Percentiles rank a stretch among this genome's conserved stretches.
Evolutionary conservation across 345 rosid genomes (phyloP).

Genomic region (Gossypium bickii): DNA sequence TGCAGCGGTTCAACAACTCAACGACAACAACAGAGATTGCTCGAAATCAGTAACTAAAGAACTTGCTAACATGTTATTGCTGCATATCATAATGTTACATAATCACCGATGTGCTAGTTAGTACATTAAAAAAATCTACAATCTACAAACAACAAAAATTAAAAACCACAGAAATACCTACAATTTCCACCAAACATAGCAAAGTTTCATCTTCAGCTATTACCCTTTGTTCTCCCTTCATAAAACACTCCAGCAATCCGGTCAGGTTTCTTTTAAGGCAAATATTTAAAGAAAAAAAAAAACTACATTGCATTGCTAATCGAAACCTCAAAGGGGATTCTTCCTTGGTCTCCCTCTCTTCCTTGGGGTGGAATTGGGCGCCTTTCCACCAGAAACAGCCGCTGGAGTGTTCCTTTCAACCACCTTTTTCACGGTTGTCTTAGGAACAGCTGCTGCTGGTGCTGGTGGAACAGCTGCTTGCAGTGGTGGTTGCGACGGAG

Average conservation of each 20-base stretch:
- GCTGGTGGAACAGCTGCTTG: too few species aligned
- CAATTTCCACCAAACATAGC: not conserved
- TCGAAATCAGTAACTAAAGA: not conserved
- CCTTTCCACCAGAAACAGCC: not conserved
- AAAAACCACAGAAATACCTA: not conserved
- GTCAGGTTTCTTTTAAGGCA: not conserved
- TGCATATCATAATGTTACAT: not conserved
- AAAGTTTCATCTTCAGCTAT: not conserved
- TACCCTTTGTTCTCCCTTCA: not conserved
- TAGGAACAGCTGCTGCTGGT: not conserved
- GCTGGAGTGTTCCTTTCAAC: not conserved
- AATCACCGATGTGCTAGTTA: not conserved
- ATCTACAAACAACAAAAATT: not conserved
- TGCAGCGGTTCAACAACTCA: not conserved
- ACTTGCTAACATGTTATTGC: not conserved
- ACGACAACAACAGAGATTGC: not conserved
- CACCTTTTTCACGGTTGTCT: not conserved
- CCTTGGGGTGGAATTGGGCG: not conserved
- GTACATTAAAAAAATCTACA: not conserved
- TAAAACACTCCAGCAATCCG: not conserved
- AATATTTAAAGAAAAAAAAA: too few species aligned
- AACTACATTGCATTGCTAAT: not conserved
- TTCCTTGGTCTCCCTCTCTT: not conserved
- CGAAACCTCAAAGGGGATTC: not conserved
- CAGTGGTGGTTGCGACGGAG: not conserved